Evolutionary conservation across 495 filamentous ascomycete genomes (phyloP).

Genomic region (Hyaloscypha finlandica): DNA sequence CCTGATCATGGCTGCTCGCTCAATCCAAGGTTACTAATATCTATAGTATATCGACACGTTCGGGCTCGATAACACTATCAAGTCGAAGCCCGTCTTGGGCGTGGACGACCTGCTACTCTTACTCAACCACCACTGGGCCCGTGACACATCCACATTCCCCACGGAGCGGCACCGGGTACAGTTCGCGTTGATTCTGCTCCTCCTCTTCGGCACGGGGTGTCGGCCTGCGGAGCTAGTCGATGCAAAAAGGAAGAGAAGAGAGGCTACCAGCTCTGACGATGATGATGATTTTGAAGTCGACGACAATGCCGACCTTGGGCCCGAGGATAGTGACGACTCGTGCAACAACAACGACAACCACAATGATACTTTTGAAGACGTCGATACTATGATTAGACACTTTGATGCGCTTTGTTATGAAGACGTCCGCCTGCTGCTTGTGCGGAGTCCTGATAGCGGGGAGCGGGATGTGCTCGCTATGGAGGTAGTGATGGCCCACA

Average conservation of each 20-base stretch:
- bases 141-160: conserved; percentile 33
- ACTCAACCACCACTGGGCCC: conserved; percentile 34
- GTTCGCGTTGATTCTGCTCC: conserved; percentile 24
- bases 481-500: conserved; percentile 31
- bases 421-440: conserved; percentile 26
- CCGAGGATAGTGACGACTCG: too few relatives aligned
- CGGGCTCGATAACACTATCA: conserved; percentile 34
- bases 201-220: conserved; percentile 23
- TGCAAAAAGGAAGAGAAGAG: conserved; percentile 10
- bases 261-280: conserved; percentile 7
- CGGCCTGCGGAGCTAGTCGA: conserved; percentile 28
- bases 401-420: conserved; percentile 36
- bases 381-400: conserved; percentile 17
- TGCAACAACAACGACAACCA: too few relatives aligned
- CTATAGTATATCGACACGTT: conserved; percentile 29
- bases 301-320: too few relatives aligned
- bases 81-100: conserved; percentile 33
- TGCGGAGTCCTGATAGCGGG: conserved; percentile 11
- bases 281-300: conserved; percentile 10
- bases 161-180: conserved; percentile 30
- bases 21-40: conserved; percentile 30
- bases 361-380: too few relatives aligned
- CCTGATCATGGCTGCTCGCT: conserved; percentile 2
- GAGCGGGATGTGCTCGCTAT: conserved; percentile 29
- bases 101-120: conserved; percentile 31